Evolutionary conservation across 805 yeast species (phyloP).

Genomic region (Lachancea thermotolerans): DNA sequence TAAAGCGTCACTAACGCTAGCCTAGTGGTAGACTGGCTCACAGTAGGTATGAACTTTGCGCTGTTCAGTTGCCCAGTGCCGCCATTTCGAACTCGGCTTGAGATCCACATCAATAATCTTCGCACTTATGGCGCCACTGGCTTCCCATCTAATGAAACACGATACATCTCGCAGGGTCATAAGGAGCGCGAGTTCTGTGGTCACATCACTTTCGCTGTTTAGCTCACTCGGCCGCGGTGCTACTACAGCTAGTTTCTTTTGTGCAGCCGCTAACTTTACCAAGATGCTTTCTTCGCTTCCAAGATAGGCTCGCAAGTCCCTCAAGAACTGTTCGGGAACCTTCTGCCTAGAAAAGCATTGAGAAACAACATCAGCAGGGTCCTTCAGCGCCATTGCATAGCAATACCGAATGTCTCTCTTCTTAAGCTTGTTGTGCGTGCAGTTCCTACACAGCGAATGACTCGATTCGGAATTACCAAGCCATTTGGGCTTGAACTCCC

Average conservation of each 20-base stretch:
- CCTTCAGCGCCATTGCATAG: conserved; percentile 13
- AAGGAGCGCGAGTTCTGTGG: conserved; percentile 20
- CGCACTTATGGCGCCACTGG: conserved; percentile 3
- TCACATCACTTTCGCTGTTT: conserved; percentile 10
- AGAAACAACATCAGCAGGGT: conserved; percentile 7
- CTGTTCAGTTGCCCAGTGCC: conserved; percentile 36
- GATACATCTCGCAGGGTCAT: conserved; percentile 38
- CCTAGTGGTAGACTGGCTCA: background rate
- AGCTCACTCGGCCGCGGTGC: background rate
- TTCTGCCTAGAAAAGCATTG: conserved; percentile 4
- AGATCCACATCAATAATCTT: conserved; percentile 48
- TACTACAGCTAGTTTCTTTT: conserved; percentile 10
- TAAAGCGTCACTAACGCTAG: background rate
- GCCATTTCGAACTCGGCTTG: conserved; percentile 40
- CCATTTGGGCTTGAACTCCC: conserved; percentile 33
- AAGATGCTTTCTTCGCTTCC: conserved; percentile 17
- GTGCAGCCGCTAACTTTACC: conserved; percentile 17
- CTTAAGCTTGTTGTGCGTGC: conserved; percentile 23
- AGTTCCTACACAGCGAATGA: conserved; percentile 22
- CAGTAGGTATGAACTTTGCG: background rate
- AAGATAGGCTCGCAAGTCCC: conserved; percentile 20
- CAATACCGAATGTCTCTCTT: conserved; percentile 21
- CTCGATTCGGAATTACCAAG: conserved; percentile 12
- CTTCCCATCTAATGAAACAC: conserved; percentile 27
- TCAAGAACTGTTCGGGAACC: conserved; percentile 14